Conservation (phyloP, 768 basidiomycete genomes). For the Podaxis sp. region DNA sequence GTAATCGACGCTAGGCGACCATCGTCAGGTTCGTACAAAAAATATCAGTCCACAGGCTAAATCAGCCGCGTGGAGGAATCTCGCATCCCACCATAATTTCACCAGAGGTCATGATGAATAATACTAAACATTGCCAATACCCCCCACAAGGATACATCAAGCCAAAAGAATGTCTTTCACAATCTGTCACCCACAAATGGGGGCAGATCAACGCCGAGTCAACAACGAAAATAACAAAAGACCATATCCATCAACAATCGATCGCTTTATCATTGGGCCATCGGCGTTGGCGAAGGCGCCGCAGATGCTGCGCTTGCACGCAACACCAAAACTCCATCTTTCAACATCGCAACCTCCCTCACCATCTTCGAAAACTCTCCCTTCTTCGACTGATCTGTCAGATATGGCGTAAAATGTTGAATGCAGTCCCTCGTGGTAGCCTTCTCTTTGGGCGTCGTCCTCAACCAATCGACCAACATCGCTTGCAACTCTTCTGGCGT, state of each 20-base stretch:
- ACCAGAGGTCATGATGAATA: neutral
- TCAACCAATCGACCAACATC: conserved; percentile 77
- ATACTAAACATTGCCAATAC: neutral
- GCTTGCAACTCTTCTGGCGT: conserved; percentile 58
- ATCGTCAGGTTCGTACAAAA: too few species aligned
- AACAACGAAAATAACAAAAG: neutral
- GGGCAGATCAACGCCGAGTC: neutral
- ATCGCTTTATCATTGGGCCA: conserved; percentile 9
- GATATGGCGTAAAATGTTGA: conserved; percentile 72
- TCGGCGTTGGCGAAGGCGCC: conserved; percentile 33
- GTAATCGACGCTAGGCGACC: too few species aligned
- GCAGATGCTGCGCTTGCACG: conserved; percentile 29
- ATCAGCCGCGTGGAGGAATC: neutral
- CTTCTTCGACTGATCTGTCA: conserved; percentile 71
- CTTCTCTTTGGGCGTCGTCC: conserved; percentile 48
- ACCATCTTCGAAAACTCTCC: conserved; percentile 74
- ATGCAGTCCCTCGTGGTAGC: conserved; percentile 81
- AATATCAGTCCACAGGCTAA: neutral
- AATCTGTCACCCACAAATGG: neutral
- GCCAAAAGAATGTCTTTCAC: neutral
- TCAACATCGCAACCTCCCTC: conserved; percentile 74
- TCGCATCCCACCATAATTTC: neutral
- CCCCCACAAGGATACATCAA: neutral
- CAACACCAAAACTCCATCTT: conserved; percentile 61
- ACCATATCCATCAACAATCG: neutral